Conservation (phyloP, 2,329 filamentous ascomycete species). For the Colletotrichum caudatum region DNA sequence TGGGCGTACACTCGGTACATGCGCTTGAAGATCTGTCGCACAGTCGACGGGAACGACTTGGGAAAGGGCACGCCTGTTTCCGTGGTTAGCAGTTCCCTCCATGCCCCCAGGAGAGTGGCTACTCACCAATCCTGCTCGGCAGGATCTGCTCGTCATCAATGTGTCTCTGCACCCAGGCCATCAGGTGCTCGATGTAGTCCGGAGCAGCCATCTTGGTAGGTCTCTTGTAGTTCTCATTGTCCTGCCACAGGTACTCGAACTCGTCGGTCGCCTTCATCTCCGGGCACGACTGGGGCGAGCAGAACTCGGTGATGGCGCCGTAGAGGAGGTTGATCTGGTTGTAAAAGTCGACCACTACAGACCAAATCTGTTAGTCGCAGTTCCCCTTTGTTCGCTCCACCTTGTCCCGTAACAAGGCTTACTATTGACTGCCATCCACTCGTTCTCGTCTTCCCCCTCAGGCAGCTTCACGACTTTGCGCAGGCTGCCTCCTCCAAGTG, state of each 20-base stretch:
- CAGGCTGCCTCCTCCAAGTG: conserved; percentile 91
- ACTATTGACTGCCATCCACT: conserved; percentile 99
- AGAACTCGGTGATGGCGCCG: conserved; percentile 98
- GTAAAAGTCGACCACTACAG: conserved; percentile 97
- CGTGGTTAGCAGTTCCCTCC: conserved; percentile 33
- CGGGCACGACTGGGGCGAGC: conserved; percentile 94
- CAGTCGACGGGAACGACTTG: conserved; percentile 87
- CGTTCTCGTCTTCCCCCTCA: conserved; percentile 96
- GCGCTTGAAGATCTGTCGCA: conserved; percentile 98
- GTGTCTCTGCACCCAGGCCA: conserved; percentile 95
- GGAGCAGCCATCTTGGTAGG: conserved; percentile 98
- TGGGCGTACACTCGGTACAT: conserved; percentile 99
- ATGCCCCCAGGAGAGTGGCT: background rate
- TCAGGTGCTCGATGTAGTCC: conserved; percentile 97
- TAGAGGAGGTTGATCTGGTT: conserved; percentile 99
- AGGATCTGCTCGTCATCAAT: conserved; percentile 97
- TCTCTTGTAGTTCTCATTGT: conserved; percentile 91
- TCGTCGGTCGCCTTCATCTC: conserved; percentile 99
- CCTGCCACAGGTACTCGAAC: conserved; percentile 99
- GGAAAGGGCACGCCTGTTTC: conserved; percentile 87
- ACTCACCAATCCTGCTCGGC: conserved; percentile 86
- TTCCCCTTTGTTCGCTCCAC: background rate
- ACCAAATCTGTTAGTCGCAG: conserved; percentile 45
- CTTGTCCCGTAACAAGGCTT: conserved; percentile 48
- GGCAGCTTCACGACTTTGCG: conserved; percentile 97